phyloP scores from a whole-genome alignment of 257 asterid genomes.

The Solanum lycopersicoides region DNA sequence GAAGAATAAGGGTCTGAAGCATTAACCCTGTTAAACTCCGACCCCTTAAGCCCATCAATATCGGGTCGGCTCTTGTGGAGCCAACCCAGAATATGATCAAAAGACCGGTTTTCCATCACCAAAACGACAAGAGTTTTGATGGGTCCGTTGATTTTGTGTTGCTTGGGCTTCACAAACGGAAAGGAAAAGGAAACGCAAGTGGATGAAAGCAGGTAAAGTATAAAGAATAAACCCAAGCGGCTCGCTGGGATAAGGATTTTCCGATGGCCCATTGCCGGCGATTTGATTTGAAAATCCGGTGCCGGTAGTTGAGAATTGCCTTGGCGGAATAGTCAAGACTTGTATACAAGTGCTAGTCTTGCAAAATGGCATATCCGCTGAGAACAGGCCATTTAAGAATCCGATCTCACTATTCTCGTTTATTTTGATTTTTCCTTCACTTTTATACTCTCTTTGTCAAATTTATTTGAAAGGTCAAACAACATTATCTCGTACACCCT shows the following conservation, averaged over 20 bases:
- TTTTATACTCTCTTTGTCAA: neutral
- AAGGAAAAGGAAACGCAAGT: slow-evolving; percentile 35
- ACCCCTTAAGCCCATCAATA: slow-evolving; percentile 67
- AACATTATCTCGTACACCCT: neutral
- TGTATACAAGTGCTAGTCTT: neutral
- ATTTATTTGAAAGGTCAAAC: neutral
- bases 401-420: neutral
- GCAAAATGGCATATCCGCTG: neutral
- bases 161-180: slow-evolving; percentile 32
- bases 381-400: neutral
- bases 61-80: slow-evolving; percentile 65
- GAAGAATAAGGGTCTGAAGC: slow-evolving; percentile 59
- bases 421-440: neutral
- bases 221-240: slow-evolving; percentile 7
- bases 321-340: neutral
- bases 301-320: neutral
- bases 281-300: neutral
- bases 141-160: slow-evolving; percentile 58
- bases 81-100: slow-evolving; percentile 93
- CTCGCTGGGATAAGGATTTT: slow-evolving; percentile 34
- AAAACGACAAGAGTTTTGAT: slow-evolving; percentile 79
- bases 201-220: slow-evolving; percentile 26
- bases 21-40: slow-evolving; percentile 66
- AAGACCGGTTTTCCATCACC: slow-evolving; percentile 95
- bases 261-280: neutral